phyloP scores from a whole-genome alignment of 2,329 filamentous ascomycete species.

The Beauveria australis region DNA sequence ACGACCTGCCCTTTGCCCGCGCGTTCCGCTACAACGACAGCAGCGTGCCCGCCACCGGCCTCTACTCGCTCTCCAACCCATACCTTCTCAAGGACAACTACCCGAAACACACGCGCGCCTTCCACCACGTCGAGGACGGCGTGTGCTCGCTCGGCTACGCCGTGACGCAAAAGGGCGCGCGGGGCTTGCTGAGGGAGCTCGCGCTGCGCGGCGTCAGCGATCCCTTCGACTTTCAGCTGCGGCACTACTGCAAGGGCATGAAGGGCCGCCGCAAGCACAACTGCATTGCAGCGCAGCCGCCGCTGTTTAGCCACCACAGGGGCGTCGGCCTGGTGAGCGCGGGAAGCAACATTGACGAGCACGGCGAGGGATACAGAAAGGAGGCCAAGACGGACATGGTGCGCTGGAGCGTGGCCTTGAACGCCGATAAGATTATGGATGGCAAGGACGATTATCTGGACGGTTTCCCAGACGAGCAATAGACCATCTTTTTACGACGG shows the following conservation, averaged over 20 bases:
- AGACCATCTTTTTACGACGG: background rate
- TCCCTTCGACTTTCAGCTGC: constrained; percentile 34
- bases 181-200: constrained; percentile 27
- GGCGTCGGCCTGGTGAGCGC: constrained; percentile 25
- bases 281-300: constrained; percentile 32
- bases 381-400: constrained; percentile 18
- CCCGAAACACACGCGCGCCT: constrained; percentile 31
- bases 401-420: background rate
- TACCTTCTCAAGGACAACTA: constrained; percentile 22
- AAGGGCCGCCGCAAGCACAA: constrained; percentile 25
- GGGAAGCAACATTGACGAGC: constrained; percentile 28
- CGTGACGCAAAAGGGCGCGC: constrained; percentile 32
- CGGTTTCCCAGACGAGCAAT: background rate
- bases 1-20: constrained; percentile 18
- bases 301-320: constrained; percentile 37
- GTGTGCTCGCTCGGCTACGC: constrained; percentile 36
- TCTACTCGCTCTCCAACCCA: constrained; percentile 23
- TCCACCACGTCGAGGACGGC: constrained; percentile 29
- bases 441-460: background rate
- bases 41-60: constrained; percentile 23
- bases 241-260: constrained; percentile 35
- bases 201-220: constrained; percentile 30
- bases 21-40: constrained; percentile 22
- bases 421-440: constrained; percentile 8
- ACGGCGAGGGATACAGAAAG: constrained; percentile 20